phyloP scores from a whole-genome alignment of 1,284 basidiomycete genomes.

The Trichosporon ovoides region DNA sequence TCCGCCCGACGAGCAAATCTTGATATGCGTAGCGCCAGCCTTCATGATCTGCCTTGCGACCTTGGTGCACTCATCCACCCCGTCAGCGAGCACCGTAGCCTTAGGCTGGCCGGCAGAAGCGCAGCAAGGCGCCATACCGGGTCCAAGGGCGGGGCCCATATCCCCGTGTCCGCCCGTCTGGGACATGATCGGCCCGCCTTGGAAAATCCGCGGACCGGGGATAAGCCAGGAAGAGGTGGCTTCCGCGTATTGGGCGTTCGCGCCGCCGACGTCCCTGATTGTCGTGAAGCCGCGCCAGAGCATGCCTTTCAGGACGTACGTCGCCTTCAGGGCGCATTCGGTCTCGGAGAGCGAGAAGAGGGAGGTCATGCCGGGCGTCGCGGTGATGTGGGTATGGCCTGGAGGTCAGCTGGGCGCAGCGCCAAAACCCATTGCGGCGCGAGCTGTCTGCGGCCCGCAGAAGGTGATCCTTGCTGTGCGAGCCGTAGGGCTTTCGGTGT shows the following conservation, averaged over 20 bases:
- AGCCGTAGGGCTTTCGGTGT: no score
- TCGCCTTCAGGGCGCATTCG: constrained; percentile 46
- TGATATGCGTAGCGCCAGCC: constrained; percentile 51
- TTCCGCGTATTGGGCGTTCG: constrained; percentile 50
- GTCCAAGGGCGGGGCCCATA: constrained; percentile 10
- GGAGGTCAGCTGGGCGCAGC: no score
- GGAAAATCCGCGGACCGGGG: constrained; percentile 51
- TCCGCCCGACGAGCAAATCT: constrained; percentile 52
- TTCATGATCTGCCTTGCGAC: constrained; percentile 52
- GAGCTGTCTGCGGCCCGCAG: no score
- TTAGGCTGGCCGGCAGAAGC: no score
- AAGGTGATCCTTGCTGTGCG: no score
- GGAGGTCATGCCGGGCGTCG: constrained; percentile 44
- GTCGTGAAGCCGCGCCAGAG: constrained; percentile 54
- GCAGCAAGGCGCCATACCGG: no score
- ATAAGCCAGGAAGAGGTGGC: constrained; percentile 52
- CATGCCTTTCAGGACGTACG: constrained; percentile 51
- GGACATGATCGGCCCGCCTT: constrained; percentile 53
- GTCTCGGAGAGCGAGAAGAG: constrained; percentile 30
- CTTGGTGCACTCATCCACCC: constrained; percentile 50
- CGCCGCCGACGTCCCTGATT: constrained; percentile 54
- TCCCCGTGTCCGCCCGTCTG: constrained; percentile 54
- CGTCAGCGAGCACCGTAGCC: constrained; percentile 23
- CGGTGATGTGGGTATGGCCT: constrained; percentile 54
- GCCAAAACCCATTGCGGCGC: no score